Evolutionary conservation across 192 early-diverging fungal species (phyloP).

Genomic region (Linnemannia zychae): DNA sequence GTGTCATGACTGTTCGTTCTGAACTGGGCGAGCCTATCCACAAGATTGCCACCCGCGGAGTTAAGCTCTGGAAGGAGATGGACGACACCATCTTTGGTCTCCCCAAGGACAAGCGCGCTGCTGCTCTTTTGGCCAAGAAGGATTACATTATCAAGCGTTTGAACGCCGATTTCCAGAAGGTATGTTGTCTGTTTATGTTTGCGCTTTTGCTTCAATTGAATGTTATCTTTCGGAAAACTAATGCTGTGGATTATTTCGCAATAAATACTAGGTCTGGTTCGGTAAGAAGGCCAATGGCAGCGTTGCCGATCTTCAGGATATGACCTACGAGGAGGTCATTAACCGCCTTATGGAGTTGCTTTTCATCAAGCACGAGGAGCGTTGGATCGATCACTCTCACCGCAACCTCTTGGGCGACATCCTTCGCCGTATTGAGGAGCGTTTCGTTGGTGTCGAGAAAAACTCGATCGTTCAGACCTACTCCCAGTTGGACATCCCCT

Average conservation of each 20-base stretch:
- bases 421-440: slow-evolving; percentile 88
- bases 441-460: slow-evolving; percentile 75
- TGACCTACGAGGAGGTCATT: slow-evolving; percentile 94
- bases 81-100: slow-evolving; percentile 84
- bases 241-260: not conserved
- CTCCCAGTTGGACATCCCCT: slow-evolving; percentile 73
- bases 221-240: not conserved
- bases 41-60: slow-evolving; percentile 89
- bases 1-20: slow-evolving; percentile 88
- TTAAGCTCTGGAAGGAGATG: slow-evolving; percentile 84
- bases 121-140: slow-evolving; percentile 82
- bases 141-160: slow-evolving; percentile 89
- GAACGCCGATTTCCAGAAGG: slow-evolving; percentile 91
- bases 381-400: slow-evolving; percentile 86
- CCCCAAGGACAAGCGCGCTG: slow-evolving; percentile 84
- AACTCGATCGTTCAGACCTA: slow-evolving; percentile 76
- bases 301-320: slow-evolving; percentile 86
- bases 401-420: slow-evolving; percentile 83
- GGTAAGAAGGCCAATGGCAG: slow-evolving; percentile 83
- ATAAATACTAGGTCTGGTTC: slow-evolving; percentile 81
- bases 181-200: not conserved
- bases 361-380: slow-evolving; percentile 76
- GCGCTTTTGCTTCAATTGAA: not conserved
- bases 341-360: slow-evolving; percentile 86
- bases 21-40: slow-evolving; percentile 96